These are phyloP conservation scores for Penicillium tannophilum DNA, from an alignment of 495 filamentous ascomycete species.

Conservation along the genomic window DNA sequence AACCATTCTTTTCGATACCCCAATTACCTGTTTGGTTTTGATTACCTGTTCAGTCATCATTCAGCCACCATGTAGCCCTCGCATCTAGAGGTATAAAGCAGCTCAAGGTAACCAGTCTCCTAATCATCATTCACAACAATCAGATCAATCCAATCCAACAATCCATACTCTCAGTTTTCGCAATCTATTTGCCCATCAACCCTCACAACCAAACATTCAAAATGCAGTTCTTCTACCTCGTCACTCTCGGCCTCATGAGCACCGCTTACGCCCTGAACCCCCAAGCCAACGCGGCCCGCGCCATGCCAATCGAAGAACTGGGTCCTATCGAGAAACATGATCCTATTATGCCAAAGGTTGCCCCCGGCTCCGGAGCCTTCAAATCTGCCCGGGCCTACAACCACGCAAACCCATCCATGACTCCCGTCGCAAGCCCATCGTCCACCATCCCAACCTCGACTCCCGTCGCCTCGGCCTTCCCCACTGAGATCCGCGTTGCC, in stretches of 20 bases:
- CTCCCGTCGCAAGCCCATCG: background rate
- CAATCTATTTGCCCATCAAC: background rate
- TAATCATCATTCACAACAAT: background rate
- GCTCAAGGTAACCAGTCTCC: background rate
- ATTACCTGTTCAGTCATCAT: background rate
- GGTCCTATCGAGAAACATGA: background rate
- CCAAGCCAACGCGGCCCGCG: background rate
- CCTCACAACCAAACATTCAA: background rate
- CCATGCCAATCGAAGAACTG: background rate
- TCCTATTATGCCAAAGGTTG: background rate
- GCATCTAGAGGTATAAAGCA: background rate
- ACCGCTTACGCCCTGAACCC: slow-evolving; percentile 1
- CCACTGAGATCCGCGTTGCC: background rate
- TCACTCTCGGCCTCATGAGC: slow-evolving; percentile 6
- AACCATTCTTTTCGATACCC: background rate
- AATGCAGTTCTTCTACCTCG: slow-evolving; percentile 7
- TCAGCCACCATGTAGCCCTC: background rate
- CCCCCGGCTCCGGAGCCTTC: background rate
- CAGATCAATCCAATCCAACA: background rate
- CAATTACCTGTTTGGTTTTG: background rate
- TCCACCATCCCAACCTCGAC: background rate
- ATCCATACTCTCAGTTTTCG: background rate
- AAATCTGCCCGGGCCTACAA: background rate
- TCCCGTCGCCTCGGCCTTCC: background rate
- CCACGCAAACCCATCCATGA: background rate